Conservation (phyloP, 768 basidiomycete genomes). For the Lentinula sp. region DNA sequence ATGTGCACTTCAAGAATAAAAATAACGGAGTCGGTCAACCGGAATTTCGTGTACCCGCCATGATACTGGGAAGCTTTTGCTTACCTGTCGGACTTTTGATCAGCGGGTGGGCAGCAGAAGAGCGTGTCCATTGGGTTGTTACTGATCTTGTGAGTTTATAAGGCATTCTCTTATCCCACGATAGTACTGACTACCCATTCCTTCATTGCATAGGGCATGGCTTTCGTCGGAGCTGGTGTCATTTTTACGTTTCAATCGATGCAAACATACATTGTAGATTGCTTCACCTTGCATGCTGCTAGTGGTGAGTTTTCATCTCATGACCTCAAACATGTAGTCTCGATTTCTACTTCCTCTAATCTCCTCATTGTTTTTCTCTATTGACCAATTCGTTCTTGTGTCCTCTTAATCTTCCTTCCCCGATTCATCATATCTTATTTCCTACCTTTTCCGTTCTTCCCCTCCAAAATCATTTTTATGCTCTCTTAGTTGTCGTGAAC, state of each 20-base stretch:
- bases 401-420: background rate
- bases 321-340: background rate
- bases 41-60: constrained; percentile 48
- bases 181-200: background rate
- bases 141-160: constrained; percentile 38
- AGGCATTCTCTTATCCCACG: background rate
- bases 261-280: constrained; percentile 64
- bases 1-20: constrained; percentile 34
- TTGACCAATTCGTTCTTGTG: background rate
- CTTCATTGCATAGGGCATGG: constrained; percentile 32
- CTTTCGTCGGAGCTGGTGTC: constrained; percentile 49
- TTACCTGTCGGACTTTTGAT: constrained; percentile 67
- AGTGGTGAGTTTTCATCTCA: constrained; percentile 37
- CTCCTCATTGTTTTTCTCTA: background rate
- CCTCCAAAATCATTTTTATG: too few relatives aligned
- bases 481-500: too few relatives aligned
- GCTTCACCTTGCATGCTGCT: constrained; percentile 61
- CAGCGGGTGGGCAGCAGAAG: constrained; percentile 63
- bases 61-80: constrained; percentile 51
- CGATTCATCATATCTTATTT: background rate
- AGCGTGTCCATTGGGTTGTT: constrained; percentile 59
- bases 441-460: background rate
- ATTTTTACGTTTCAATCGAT: constrained; percentile 58
- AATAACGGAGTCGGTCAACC: constrained; percentile 34
- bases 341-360: background rate